Base-by-base conservation (phyloP, 2,329 filamentous ascomycete species). In the Colletotrichum sp. region DNA sequence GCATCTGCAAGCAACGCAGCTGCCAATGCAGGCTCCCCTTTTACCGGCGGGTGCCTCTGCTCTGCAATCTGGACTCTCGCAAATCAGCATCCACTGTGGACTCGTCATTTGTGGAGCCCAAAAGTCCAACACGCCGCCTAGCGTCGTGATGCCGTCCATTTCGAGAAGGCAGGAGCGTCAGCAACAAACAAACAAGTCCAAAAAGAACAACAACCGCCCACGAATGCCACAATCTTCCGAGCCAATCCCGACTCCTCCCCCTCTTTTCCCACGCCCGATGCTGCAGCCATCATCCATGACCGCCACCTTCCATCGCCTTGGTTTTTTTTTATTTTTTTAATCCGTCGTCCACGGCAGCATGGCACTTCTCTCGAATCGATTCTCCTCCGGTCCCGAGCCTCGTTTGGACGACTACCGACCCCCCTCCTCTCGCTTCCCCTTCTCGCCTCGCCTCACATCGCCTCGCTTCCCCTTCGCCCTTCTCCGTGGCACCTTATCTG, bases 111-210 rank as follows among this genome's bases (percentile, higher is more conserved):
- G 59, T 65, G 70, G 64, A 7, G 34, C 34, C 36, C 28, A 30
- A 52, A 32, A 34, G 62, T 44, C 67, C 67, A 75, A 59, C 12
- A 57, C 30, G 55, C 69, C 21, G 28, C 60, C 59, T 76, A 74
- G 74, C 74, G 70, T 76, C 49, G 64, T 74, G 74, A 59, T 65
- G 74, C 60, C 74, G 65, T 76, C 74, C 74, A 57, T 73, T 73
- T 74, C 24, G 70, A 69, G 74, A 74, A 74, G 59, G 44, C 30
- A 74, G 44, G 34, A 64, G 34, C 44, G 64, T 73, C 34, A 60
- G 44, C 57, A 69, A 49, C 73, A 76, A 72, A 76, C 57, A 71
- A 62, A 71, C 44, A 49, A 44, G 44, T 15, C 44, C 65, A 52
- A 73, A 76, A 64, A 39, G 60, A 64, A 71, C 28, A 65, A 36